These are phyloP conservation scores for Kentomonas sorsogonicus DNA, from an alignment of 208 protist genomes.

Conservation along the genomic window DNA sequence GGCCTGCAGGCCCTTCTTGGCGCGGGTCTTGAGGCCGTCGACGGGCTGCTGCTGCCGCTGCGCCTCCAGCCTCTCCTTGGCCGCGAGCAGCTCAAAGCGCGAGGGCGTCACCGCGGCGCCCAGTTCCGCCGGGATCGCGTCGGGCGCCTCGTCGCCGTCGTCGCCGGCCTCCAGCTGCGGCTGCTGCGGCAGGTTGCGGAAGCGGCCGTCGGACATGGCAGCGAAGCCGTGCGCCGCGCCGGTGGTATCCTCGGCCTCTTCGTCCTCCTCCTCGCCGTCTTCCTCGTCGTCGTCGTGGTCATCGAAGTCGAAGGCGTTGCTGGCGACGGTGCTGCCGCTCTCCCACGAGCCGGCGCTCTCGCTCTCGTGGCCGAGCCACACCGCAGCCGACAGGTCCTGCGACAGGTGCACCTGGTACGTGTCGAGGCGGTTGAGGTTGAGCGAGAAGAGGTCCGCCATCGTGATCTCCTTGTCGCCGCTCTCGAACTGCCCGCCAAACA, in stretches of 20 bases:
- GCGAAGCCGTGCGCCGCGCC: slow-evolving; percentile 9
- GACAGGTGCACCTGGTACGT: slow-evolving; percentile 75
- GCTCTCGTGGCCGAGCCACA: slow-evolving; percentile 81
- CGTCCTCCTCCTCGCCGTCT: slow-evolving; percentile 41
- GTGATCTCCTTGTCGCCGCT: slow-evolving; percentile 82
- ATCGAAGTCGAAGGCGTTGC: slow-evolving; percentile 68
- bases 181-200: slow-evolving; percentile 19
- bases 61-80: slow-evolving; percentile 42
- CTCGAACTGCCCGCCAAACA: slow-evolving; percentile 90
- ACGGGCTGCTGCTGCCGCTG: slow-evolving; percentile 42
- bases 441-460: slow-evolving; percentile 80
- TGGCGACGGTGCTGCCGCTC: slow-evolving; percentile 82
- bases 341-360: slow-evolving; percentile 84
- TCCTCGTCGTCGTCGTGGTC: slow-evolving; percentile 69
- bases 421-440: slow-evolving; percentile 81
- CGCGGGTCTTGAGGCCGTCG: no score
- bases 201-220: slow-evolving; percentile 11
- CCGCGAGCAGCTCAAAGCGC: slow-evolving; percentile 17
- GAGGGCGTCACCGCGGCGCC: slow-evolving; percentile 48
- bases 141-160: slow-evolving; percentile 62
- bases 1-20: slow-evolving; percentile 82
- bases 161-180: slow-evolving; percentile 27
- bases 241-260: neutral
- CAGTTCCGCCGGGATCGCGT: slow-evolving; percentile 73
- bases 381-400: slow-evolving; percentile 69